Evolutionary conservation across 2,329 filamentous ascomycete genomes (phyloP).

Genomic region (Pseudogymnoascus sp.): DNA sequence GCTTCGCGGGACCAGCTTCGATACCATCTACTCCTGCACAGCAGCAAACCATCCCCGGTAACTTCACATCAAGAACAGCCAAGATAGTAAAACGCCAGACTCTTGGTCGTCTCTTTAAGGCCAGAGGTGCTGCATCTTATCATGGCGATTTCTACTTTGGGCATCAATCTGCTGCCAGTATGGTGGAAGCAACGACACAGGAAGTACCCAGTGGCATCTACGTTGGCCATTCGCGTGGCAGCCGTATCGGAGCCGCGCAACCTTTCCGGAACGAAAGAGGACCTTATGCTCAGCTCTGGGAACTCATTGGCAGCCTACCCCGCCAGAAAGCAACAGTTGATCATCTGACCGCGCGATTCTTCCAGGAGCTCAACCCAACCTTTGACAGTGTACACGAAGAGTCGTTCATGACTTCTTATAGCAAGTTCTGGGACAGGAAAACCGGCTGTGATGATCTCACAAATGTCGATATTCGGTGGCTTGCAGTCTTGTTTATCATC

Average conservation of each 20-base stretch:
- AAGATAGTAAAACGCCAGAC: not conserved
- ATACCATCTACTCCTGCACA: not conserved
- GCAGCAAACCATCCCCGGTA: not conserved
- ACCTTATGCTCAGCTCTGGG: slow-evolving; percentile 35
- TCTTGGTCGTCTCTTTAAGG: slow-evolving; percentile 27
- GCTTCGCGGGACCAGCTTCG: not conserved
- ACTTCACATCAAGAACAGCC: not conserved
- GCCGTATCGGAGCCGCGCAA: slow-evolving; percentile 17
- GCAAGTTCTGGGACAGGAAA: slow-evolving; percentile 33
- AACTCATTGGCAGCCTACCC: slow-evolving; percentile 33
- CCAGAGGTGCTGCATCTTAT: slow-evolving; percentile 27
- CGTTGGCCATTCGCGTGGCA: slow-evolving; percentile 13
- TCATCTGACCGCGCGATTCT: slow-evolving; percentile 29
- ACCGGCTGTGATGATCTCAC: slow-evolving; percentile 35
- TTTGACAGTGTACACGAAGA: slow-evolving; percentile 32
- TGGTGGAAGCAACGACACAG: slow-evolving; percentile 27
- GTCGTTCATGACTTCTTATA: slow-evolving; percentile 31
- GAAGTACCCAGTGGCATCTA: slow-evolving; percentile 19
- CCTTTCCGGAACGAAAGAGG: slow-evolving; percentile 26
- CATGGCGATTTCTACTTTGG: slow-evolving; percentile 30
- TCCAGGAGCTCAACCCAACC: slow-evolving; percentile 32
- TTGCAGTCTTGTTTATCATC: slow-evolving; percentile 36
- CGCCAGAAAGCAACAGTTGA: slow-evolving; percentile 33
- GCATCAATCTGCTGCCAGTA: slow-evolving; percentile 28
- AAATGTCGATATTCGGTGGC: slow-evolving; percentile 35